Evolutionary conservation across 2,329 filamentous ascomycete species (phyloP).

Genomic region (Didymosphaeria variabile): DNA sequence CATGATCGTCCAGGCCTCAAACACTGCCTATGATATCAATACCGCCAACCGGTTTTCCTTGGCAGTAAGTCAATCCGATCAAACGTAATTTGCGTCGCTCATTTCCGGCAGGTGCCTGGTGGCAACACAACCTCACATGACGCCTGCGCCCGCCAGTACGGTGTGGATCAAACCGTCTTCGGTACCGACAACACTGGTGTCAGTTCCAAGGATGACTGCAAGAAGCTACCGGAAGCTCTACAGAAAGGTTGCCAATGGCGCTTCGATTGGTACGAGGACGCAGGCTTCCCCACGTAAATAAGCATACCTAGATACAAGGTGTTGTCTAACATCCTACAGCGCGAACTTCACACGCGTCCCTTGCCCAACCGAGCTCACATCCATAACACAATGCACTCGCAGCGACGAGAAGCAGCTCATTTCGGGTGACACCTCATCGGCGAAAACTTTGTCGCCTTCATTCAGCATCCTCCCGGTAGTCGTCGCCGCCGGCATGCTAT

Average conservation of each 20-base stretch:
- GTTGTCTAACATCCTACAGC: conserved; percentile 39
- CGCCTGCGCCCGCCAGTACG: conserved; percentile 45
- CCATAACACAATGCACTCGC: conserved; percentile 44
- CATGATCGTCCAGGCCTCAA: conserved; percentile 71
- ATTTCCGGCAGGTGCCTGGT: conserved; percentile 41
- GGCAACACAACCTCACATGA: conserved; percentile 47
- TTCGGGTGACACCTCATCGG: conserved; percentile 25
- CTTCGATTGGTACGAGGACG: conserved; percentile 49
- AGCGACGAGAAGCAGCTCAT: conserved; percentile 41
- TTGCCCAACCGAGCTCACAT: conserved; percentile 46
- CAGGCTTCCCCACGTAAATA: conserved; percentile 43
- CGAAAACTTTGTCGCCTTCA: conserved; percentile 25
- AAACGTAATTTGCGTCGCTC: conserved; percentile 19
- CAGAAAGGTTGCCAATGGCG: conserved; percentile 43
- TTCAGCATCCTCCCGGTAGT: conserved; percentile 25
- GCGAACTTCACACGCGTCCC: conserved; percentile 48
- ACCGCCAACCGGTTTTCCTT: conserved; percentile 47
- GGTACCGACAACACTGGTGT: conserved; percentile 41
- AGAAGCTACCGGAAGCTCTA: conserved; percentile 43
- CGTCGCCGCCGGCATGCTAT: conserved; percentile 30
- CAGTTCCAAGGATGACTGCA: conserved; percentile 40
- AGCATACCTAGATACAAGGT: conserved; percentile 14
- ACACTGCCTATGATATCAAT: conserved; percentile 60
- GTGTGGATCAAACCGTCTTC: conserved; percentile 44
- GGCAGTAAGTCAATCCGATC: conserved; percentile 35